Base-by-base conservation (phyloP, 345 rosid species). In the Rhodomyrtus tomentosa region DNA sequence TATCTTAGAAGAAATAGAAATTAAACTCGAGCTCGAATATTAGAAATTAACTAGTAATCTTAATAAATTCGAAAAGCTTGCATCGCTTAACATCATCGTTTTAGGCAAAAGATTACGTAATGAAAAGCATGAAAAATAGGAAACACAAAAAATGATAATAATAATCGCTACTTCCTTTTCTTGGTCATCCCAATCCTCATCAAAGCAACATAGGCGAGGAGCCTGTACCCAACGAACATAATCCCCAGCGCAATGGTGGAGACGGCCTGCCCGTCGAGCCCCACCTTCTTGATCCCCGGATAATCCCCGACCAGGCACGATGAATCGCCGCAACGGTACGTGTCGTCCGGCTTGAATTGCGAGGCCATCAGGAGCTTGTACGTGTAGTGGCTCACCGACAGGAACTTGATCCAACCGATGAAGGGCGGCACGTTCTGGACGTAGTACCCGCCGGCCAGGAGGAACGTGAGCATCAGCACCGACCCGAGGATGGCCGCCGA, bases 191-290 rank as follows among this genome's bases (percentile, higher is more conserved):
- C 95, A 18, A 90, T 82, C 86, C 91, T 89, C 86, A 82, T 87
- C 27, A 89, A 89, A 29, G 92, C 93, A 81, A 89, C 13, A 84
- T 89, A 94, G 55, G 95, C 94, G 84, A 89, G n/a, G 8, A 92
- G 51, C 85, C 94, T 80, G 45, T 87, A 93, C 27, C 87, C 89
- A 42, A 90, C 80, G 53, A 91, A 50, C 94, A 92, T 93, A 22
- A 90, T 25, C 11, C 81, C 90, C 54, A 92, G 81, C 18, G 90
- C 93, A 50, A 88, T 48, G 12, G 82, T 87, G 32, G 89, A 81
- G 5, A 87, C 14, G 42, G 50, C 48, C 38, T 88, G 90, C 48
- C 87, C 89, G 40, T 87, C 86, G 25, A 93, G 90, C 55, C 94
- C 94, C 16, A 90, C 88, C 7, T 9, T 16, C 80, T 91, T 89